A percentile compares a stretch with the other conserved stretches of the same genome.
These are phyloP conservation scores for Lentinula boryana DNA, from an alignment of 768 basidiomycete species.

Conservation along the genomic window DNA sequence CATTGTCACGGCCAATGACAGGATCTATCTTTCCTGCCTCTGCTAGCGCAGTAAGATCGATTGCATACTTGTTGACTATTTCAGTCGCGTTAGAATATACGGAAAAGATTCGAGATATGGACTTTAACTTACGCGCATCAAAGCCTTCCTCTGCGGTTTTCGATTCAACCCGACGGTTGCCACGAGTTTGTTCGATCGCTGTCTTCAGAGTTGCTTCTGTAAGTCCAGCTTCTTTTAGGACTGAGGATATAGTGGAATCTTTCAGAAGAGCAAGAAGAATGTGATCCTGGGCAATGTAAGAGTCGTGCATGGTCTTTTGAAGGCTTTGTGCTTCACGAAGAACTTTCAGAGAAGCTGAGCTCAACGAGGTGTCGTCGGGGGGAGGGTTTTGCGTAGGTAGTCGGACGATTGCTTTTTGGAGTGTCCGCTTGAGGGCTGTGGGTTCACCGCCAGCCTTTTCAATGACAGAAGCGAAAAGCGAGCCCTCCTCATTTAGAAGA, in stretches of 20 bases:
- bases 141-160: constrained; percentile 86
- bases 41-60: constrained; percentile 82
- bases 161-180: constrained; percentile 80
- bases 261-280: constrained; percentile 80
- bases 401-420: constrained; percentile 76
- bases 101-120: not conserved
- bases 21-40: constrained; percentile 95
- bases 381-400: constrained; percentile 81
- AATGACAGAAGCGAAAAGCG: constrained; percentile 74
- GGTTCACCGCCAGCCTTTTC: constrained; percentile 83
- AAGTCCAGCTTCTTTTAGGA: constrained; percentile 74
- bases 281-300: constrained; percentile 92
- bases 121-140: constrained; percentile 48
- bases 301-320: constrained; percentile 84
- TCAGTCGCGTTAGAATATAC: not conserved
- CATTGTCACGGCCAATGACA: constrained; percentile 89
- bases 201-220: constrained; percentile 69
- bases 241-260: constrained; percentile 55
- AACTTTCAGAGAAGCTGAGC: constrained; percentile 50
- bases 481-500: constrained; percentile 67
- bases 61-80: constrained; percentile 70
- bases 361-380: constrained; percentile 72
- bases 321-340: constrained; percentile 70
- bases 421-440: constrained; percentile 59
- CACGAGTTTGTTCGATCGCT: constrained; percentile 73